Percentiles rank a stretch among this genome's conserved stretches.
Evolutionary conservation across 768 basidiomycete species (phyloP).

Genomic region (Amanita muscaria): DNA sequence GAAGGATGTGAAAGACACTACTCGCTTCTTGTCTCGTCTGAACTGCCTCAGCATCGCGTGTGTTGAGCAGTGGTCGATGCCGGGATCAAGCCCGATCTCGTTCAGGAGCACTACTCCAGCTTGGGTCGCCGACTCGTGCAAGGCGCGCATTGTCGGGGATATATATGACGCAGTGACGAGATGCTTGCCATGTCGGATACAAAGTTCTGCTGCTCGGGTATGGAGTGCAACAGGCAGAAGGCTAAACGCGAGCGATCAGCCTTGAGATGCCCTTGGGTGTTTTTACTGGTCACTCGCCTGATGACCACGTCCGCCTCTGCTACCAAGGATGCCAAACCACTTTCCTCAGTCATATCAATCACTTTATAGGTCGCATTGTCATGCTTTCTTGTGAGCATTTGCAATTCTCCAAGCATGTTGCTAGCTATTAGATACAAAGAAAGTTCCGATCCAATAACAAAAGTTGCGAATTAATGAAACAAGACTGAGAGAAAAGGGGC

Average conservation of each 20-base stretch:
- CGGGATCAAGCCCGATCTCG: constrained; percentile 87
- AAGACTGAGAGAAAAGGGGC: background rate
- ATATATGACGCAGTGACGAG: constrained; percentile 91
- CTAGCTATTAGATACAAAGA: constrained; percentile 44
- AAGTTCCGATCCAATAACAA: constrained; percentile 3
- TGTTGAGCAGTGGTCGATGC: constrained; percentile 85
- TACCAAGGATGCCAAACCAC: constrained; percentile 43
- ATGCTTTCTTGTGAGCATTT: constrained; percentile 35
- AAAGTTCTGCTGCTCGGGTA: constrained; percentile 57
- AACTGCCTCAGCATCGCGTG: constrained; percentile 55
- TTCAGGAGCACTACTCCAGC: constrained; percentile 71
- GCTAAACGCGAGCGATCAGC: constrained; percentile 28
- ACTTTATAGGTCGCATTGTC: constrained; percentile 45
- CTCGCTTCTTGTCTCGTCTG: constrained; percentile 39
- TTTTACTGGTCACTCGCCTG: constrained; percentile 47
- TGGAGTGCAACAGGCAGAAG: constrained; percentile 77
- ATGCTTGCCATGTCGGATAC: constrained; percentile 61
- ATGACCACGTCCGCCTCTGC: constrained; percentile 68
- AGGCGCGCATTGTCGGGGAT: constrained; percentile 61
- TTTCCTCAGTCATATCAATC: constrained; percentile 48
- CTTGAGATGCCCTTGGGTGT: background rate
- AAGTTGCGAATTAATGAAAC: constrained; percentile 9
- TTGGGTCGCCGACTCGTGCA: constrained; percentile 52
- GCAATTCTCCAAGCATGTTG: constrained; percentile 55
- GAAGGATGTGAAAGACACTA: constrained; percentile 78